Evolutionary conservation across 345 rosid genomes (phyloP).

Genomic region (Mercurialis annua): DNA sequence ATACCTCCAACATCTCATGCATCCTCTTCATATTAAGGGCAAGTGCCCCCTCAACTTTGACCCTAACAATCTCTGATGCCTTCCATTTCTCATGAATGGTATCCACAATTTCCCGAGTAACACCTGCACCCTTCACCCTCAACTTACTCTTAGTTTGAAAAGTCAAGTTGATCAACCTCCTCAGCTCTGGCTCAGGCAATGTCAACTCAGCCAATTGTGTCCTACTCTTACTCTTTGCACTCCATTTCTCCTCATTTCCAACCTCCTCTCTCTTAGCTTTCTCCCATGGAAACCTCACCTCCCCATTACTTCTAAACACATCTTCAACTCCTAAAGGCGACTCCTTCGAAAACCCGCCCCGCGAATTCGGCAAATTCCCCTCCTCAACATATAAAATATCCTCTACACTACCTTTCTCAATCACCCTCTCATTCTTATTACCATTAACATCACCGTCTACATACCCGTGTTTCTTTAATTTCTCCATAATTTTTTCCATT

Average conservation of each 20-base stretch:
- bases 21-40: constrained; percentile 90
- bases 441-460: constrained; percentile 37
- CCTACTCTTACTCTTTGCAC: constrained; percentile 52
- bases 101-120: constrained; percentile 69
- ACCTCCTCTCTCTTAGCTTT: constrained; percentile 34
- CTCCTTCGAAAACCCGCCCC: constrained; percentile 58
- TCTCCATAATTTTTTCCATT: constrained; percentile 84
- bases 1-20: constrained; percentile 92
- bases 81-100: constrained; percentile 76
- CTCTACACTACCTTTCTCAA: constrained; percentile 73
- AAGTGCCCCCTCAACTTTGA: constrained; percentile 74
- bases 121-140: constrained; percentile 61
- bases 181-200: constrained; percentile 65
- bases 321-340: constrained; percentile 42
- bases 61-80: constrained; percentile 68
- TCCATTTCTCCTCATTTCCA: constrained; percentile 43
- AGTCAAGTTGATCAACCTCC: constrained; percentile 75
- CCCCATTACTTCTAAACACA: constrained; percentile 41
- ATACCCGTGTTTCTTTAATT: constrained; percentile 65
- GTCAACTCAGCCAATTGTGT: constrained; percentile 69
- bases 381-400: constrained; percentile 69
- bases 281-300: constrained; percentile 88
- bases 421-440: constrained; percentile 43
- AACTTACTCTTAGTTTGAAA: constrained; percentile 57
- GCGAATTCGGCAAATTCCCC: constrained; percentile 53